Percentiles rank a stretch among this genome's conserved stretches.
These are phyloP conservation scores for Trametes hirsuta DNA, from an alignment of 1,284 basidiomycete genomes.

Conservation along the genomic window DNA sequence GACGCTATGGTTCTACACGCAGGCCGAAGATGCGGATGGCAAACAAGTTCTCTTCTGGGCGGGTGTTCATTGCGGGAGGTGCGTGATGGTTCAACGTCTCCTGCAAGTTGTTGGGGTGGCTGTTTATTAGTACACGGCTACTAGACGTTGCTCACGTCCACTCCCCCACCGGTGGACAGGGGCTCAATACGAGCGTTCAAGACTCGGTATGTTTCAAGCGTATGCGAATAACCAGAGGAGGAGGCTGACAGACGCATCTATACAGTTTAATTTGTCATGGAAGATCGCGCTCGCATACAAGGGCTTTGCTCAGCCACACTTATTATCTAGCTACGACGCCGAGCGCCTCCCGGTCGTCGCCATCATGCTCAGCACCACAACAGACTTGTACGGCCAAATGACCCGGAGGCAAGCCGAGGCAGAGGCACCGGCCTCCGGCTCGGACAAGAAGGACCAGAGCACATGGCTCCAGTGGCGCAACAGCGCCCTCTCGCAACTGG, in stretches of 20 bases:
- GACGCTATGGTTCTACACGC: background rate
- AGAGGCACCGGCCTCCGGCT: background rate
- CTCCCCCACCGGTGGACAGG: slow-evolving; percentile 36
- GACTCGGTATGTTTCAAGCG: slow-evolving; percentile 25
- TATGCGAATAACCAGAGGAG: background rate
- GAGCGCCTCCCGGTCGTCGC: slow-evolving; percentile 35
- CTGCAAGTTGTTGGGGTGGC: background rate
- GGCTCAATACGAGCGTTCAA: slow-evolving; percentile 32
- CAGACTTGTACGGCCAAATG: slow-evolving; percentile 4
- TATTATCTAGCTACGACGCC: slow-evolving; percentile 31
- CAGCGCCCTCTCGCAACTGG: slow-evolving; percentile 40
- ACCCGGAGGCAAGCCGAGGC: background rate
- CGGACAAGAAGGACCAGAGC: background rate
- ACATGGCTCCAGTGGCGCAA: slow-evolving; percentile 6
- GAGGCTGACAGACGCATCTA: background rate
- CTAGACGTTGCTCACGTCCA: slow-evolving; percentile 36
- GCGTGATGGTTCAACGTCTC: background rate
- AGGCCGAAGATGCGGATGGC: slow-evolving; percentile 45
- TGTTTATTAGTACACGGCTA: background rate
- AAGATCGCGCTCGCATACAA: slow-evolving; percentile 37
- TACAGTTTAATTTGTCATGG: slow-evolving; percentile 38
- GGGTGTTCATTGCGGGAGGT: slow-evolving; percentile 45
- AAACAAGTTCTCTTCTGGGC: slow-evolving; percentile 37
- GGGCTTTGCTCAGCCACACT: slow-evolving; percentile 23
- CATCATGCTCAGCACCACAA: slow-evolving; percentile 30